Conservation (phyloP, 1,139 yeast genomes). For the Suhomyces choctaworum region DNA sequence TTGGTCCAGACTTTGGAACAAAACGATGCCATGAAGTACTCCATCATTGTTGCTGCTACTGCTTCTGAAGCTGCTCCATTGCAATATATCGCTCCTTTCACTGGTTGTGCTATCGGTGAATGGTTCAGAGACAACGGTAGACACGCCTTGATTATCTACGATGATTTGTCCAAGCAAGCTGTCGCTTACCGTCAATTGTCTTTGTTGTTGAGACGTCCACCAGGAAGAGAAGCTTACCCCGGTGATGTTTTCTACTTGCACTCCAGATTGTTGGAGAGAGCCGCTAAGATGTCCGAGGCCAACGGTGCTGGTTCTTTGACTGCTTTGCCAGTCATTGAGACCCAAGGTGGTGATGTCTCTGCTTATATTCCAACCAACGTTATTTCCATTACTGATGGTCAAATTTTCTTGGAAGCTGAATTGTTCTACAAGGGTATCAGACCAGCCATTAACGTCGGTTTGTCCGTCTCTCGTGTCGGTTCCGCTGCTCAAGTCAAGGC, state of each 20-base stretch:
- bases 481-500: slow-evolving; percentile 99
- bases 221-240: slow-evolving; percentile 97
- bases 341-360: slow-evolving; percentile 99
- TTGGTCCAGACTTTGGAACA: slow-evolving; percentile 98
- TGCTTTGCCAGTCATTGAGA: slow-evolving; percentile 94
- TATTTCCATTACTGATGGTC: slow-evolving; percentile 97
- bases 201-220: slow-evolving; percentile 94
- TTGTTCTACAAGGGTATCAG: slow-evolving; percentile 99
- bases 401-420: slow-evolving; percentile 98
- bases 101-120: slow-evolving; percentile 99
- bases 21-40: slow-evolving; percentile 95
- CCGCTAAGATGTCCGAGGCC: slow-evolving; percentile 92
- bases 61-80: slow-evolving; percentile 99
- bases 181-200: slow-evolving; percentile 99
- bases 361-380: slow-evolving; percentile 98
- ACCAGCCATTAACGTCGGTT: slow-evolving; percentile 99
- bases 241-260: slow-evolving; percentile 97
- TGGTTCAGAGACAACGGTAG: slow-evolving; percentile 99
- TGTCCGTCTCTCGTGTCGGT: slow-evolving; percentile 99
- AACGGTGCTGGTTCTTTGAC: slow-evolving; percentile 94
- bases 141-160: slow-evolving; percentile 96
- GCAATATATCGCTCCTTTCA: slow-evolving; percentile 99
- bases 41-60: slow-evolving; percentile 98
- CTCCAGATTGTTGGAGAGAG: slow-evolving; percentile 95
- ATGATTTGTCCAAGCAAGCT: slow-evolving; percentile 98